Evolutionary conservation across 768 basidiomycete species (phyloP).

Genomic region (Termitomyces sp.): DNA sequence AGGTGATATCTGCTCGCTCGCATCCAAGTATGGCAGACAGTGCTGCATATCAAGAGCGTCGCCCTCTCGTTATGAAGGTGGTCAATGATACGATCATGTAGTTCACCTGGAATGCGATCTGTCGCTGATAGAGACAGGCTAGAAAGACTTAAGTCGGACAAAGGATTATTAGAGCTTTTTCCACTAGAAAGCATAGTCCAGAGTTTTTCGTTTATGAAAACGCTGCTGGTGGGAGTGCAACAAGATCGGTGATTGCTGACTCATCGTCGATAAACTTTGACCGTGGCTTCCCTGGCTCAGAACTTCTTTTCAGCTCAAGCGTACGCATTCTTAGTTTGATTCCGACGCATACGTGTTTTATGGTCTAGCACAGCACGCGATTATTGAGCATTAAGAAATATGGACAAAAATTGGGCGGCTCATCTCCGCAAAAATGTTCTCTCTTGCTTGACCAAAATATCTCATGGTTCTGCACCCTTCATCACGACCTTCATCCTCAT

Average conservation of each 20-base stretch:
- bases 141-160: not conserved
- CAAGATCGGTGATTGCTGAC: not conserved
- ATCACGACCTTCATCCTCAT: slow-evolving; percentile 71
- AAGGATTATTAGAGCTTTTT: not conserved
- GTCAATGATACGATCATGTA: slow-evolving; percentile 4
- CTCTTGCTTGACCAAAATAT: slow-evolving; percentile 42
- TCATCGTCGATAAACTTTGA: not conserved
- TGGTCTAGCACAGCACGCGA: not conserved
- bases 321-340: not conserved
- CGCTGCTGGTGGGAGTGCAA: not conserved
- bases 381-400: not conserved
- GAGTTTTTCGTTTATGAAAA: not conserved
- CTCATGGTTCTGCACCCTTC: slow-evolving; percentile 72
- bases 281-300: not conserved
- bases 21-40: slow-evolving; percentile 10
- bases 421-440: slow-evolving; percentile 13
- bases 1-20: slow-evolving; percentile 9
- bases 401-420: not conserved
- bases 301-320: not conserved
- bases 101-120: slow-evolving; percentile 2
- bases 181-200: not conserved
- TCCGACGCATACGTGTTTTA: not conserved
- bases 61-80: not conserved
- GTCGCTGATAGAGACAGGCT: not conserved
- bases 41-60: not conserved